These are phyloP conservation scores for Populus pruinosa DNA, from an alignment of 345 rosid genomes.

Conservation along the genomic window DNA sequence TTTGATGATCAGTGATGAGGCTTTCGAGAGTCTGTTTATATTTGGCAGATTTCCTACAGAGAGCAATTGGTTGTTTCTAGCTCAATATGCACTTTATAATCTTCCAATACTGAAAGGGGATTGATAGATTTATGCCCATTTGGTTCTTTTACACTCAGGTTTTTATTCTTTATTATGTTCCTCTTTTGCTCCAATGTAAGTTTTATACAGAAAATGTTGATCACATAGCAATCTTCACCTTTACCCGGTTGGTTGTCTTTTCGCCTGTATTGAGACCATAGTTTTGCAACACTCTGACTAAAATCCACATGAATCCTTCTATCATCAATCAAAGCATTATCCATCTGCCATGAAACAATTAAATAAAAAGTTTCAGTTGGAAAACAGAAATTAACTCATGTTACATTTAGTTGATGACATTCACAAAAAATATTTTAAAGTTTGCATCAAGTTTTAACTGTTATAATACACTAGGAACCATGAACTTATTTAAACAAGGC, in stretches of 20 bases:
- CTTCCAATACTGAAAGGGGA: neutral
- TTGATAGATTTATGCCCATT: neutral
- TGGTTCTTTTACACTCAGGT: neutral
- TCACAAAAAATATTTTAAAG: too few relatives aligned
- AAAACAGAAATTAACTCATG: neutral
- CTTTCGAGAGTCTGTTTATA: neutral
- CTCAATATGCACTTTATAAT: neutral
- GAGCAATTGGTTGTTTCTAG: neutral
- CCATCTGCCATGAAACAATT: constrained; percentile 59
- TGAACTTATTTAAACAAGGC: neutral
- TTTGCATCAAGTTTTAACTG: neutral
- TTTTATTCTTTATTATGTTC: neutral
- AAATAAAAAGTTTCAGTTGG: neutral
- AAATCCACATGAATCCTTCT: constrained; percentile 96
- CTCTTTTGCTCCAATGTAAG: neutral
- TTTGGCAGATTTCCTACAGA: neutral
- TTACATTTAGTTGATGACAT: too few relatives aligned
- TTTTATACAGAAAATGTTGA: too few relatives aligned
- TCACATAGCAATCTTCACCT: constrained; percentile 32
- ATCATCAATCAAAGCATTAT: constrained; percentile 95
- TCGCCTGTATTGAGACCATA: constrained; percentile 73
- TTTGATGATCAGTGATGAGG: neutral
- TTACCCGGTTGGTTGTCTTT: constrained; percentile 49
- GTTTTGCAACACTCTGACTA: constrained; percentile 92
- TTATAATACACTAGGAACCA: neutral